phyloP scores from a whole-genome alignment of 306 rosid genomes.

The Vicia villosa region DNA sequence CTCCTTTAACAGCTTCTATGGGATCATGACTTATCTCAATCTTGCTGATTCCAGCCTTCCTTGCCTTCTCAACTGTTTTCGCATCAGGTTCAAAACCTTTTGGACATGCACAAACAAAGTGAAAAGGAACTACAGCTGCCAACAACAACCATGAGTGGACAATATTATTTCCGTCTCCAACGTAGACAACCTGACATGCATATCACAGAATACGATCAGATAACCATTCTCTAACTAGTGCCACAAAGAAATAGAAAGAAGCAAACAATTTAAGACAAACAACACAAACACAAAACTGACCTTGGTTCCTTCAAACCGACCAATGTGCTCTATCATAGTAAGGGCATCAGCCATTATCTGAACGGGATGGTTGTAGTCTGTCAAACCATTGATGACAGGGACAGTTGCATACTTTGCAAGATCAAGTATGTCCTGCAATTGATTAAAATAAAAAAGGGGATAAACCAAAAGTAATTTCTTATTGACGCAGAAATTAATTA shows the following conservation, averaged over 20 bases:
- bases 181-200: constrained; percentile 79
- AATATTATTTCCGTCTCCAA: constrained; percentile 97
- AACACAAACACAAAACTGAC: constrained; percentile 50
- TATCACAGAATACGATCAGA: constrained; percentile 27
- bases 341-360: constrained; percentile 99
- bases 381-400: constrained; percentile 93
- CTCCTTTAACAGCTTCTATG: constrained; percentile 88
- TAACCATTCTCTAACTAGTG: constrained; percentile 22
- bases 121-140: constrained; percentile 89
- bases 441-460: constrained; percentile 14
- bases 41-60: constrained; percentile 82
- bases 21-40: constrained; percentile 90
- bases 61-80: constrained; percentile 80
- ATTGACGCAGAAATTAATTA: constrained; percentile 8
- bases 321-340: constrained; percentile 82
- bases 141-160: constrained; percentile 95
- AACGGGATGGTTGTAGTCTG: constrained; percentile 95
- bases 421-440: constrained; percentile 85
- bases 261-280: constrained; percentile 32
- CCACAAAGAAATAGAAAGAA: constrained; percentile 27
- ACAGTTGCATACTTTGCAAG: constrained; percentile 79
- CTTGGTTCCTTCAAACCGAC: constrained; percentile 90
- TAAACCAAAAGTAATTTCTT: neutral
- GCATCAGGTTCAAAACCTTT: constrained; percentile 92
- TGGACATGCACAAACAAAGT: constrained; percentile 91